phyloP scores from a whole-genome alignment of 129 eudicot genomes.

The Rutidosis leptorrhynchoides region DNA sequence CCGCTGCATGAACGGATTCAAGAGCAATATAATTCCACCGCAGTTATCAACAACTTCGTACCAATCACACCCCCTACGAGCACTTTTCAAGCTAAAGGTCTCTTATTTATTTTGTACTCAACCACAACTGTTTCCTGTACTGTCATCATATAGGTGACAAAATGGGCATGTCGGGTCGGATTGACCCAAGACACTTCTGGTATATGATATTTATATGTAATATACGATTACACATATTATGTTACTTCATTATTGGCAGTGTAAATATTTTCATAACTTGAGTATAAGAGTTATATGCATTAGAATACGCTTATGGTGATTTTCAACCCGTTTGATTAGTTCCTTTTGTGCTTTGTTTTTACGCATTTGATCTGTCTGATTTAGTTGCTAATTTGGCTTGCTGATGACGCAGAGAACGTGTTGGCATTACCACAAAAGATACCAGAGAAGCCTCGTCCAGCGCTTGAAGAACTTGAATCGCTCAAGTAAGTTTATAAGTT shows the following conservation, averaged over 20 bases:
- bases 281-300: neutral
- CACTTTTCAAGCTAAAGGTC: conserved; percentile 37
- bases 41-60: neutral
- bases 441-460: conserved; percentile 30
- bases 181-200: neutral
- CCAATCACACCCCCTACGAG: conserved; percentile 22
- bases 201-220: neutral
- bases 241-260: neutral
- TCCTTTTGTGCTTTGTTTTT: neutral
- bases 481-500: conserved; percentile 18
- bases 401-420: conserved; percentile 17
- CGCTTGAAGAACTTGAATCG: conserved; percentile 24
- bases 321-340: neutral
- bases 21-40: conserved; percentile 15
- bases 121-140: neutral
- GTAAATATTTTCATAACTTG: neutral
- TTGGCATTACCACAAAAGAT: conserved; percentile 24
- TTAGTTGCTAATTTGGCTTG: conserved; percentile 19
- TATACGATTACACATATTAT: neutral
- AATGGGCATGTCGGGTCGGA: neutral
- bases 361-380: conserved; percentile 11
- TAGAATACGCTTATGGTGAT: conserved; percentile 21
- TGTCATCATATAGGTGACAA: neutral
- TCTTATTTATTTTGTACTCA: conserved; percentile 11
- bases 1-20: conserved; percentile 44